phyloP scores from a whole-genome alignment of 164 flowering plant species.

The Vitis riparia region DNA sequence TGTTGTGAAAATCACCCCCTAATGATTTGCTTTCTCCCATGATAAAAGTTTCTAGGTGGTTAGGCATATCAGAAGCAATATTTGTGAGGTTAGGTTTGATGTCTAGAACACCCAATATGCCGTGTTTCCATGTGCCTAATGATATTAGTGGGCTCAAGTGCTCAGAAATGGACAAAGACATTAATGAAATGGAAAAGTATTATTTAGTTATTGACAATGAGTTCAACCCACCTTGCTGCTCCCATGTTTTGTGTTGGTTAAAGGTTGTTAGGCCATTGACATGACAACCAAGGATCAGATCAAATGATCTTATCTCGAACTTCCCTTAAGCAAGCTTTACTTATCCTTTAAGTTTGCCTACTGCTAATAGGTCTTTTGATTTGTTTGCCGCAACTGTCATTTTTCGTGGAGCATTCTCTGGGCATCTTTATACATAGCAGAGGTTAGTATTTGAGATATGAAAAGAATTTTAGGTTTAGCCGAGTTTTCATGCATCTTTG shows the following conservation, averaged over 20 bases:
- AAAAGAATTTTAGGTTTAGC: too few species aligned
- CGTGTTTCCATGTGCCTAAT: neutral
- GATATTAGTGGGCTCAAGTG: neutral
- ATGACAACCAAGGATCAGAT: constrained; percentile 8
- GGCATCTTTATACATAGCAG: too few species aligned
- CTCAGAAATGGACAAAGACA: neutral
- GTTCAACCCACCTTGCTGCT: constrained; percentile 6
- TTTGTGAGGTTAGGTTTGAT: neutral
- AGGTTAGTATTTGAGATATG: too few species aligned
- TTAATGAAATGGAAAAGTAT: neutral
- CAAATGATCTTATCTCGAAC: neutral
- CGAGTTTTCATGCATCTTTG: too few species aligned
- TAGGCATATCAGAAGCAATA: neutral
- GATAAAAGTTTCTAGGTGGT: neutral
- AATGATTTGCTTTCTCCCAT: neutral
- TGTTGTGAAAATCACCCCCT: neutral
- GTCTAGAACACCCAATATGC: neutral
- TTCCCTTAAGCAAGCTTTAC: neutral
- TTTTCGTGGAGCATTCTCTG: too few species aligned
- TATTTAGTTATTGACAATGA: neutral
- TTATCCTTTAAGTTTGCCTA: neutral
- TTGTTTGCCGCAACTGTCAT: too few species aligned
- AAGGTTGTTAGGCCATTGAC: constrained; percentile 15
- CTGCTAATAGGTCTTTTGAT: too few species aligned
- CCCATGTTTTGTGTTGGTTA: neutral